phyloP scores from a whole-genome alignment of 2,329 filamentous ascomycete species.

The Fusarium papillatum region DNA sequence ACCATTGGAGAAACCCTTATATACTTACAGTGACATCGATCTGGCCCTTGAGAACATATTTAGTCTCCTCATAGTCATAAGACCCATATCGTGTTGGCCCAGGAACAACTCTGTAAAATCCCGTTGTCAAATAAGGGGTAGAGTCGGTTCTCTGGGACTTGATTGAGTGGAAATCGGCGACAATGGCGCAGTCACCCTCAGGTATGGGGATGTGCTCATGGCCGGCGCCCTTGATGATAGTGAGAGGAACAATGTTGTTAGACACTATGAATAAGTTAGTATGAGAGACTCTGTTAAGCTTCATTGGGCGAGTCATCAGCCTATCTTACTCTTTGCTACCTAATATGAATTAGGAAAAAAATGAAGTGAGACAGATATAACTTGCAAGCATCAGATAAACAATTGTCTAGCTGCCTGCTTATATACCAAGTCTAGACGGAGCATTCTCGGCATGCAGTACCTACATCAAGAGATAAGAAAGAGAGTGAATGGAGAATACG shows the following conservation, averaged over 20 bases:
- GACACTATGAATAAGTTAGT: constrained; percentile 20
- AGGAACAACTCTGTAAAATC: constrained; percentile 32
- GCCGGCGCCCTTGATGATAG: constrained; percentile 34
- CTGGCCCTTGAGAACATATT: constrained; percentile 32
- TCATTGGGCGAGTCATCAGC: background rate
- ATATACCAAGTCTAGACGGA: constrained; percentile 10
- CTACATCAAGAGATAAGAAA: background rate
- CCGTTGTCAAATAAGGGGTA: constrained; percentile 23
- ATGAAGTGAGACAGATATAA: background rate
- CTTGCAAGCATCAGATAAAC: background rate
- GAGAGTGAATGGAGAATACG: background rate
- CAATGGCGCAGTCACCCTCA: constrained; percentile 23
- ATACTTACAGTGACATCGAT: constrained; percentile 25
- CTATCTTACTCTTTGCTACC: background rate
- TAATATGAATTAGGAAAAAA: background rate
- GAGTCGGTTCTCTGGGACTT: constrained; percentile 13
- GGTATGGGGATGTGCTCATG: constrained; percentile 32
- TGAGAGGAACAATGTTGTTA: constrained; percentile 34
- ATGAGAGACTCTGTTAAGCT: background rate
- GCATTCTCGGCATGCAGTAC: constrained; percentile 6
- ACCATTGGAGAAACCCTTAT: background rate
- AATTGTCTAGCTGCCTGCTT: background rate
- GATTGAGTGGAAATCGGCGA: constrained; percentile 31
- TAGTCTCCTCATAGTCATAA: constrained; percentile 34
- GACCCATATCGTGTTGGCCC: constrained; percentile 31